A percentile compares a stretch with the other conserved stretches of the same genome.
phyloP scores from a whole-genome alignment of 306 rosid genomes.

The Erythrophleum fordii region DNA sequence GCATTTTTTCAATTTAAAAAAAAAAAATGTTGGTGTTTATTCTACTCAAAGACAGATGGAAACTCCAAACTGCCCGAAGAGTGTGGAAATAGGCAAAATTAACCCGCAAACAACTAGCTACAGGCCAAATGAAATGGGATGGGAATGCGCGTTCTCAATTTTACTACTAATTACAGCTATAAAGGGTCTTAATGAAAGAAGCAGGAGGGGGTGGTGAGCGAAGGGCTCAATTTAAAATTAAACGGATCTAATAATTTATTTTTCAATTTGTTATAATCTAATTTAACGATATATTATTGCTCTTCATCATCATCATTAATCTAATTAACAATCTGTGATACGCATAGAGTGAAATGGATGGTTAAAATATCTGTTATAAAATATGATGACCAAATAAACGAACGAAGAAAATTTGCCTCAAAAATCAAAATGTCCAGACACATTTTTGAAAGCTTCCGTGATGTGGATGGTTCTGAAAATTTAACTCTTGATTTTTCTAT shows the following conservation, averaged over 20 bases:
- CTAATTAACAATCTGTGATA: neutral
- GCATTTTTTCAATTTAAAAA: too few species aligned
- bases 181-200: neutral
- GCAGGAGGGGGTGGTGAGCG: neutral
- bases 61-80: neutral
- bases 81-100: neutral
- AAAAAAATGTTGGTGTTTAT: too few species aligned
- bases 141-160: neutral
- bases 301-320: neutral
- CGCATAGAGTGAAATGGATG: too few species aligned
- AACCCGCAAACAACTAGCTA: neutral
- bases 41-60: neutral
- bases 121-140: neutral
- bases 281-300: neutral
- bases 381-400: neutral
- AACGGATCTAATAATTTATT: neutral
- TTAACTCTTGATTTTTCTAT: too few species aligned
- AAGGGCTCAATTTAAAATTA: neutral
- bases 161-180: neutral
- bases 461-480: too few species aligned
- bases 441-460: too few species aligned
- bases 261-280: neutral
- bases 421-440: too few species aligned
- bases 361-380: neutral
- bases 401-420: neutral